phyloP scores from a whole-genome alignment of 2,329 filamentous ascomycete genomes.

The Fusarium hainanense region DNA sequence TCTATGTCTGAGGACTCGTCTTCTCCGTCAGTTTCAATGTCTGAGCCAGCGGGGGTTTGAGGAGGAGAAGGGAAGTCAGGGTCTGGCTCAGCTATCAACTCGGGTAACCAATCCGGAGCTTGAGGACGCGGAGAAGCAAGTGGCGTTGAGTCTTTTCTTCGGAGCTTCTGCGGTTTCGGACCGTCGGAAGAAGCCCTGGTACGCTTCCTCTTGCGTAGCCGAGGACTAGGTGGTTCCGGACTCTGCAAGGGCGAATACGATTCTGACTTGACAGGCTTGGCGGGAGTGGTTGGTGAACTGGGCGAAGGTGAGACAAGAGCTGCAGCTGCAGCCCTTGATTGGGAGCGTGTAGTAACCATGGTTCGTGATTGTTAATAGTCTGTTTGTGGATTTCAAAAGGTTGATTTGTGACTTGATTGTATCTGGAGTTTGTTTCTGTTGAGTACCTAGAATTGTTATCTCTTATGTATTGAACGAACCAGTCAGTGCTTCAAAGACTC shows the following conservation, averaged over 20 bases:
- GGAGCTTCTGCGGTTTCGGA: slow-evolving; percentile 10
- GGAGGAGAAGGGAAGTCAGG: neutral
- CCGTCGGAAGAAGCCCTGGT: neutral
- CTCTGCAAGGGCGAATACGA: neutral
- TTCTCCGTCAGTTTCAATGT: neutral
- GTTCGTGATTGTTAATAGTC: neutral
- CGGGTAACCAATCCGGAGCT: neutral
- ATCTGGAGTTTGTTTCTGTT: neutral
- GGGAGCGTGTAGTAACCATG: slow-evolving; percentile 14
- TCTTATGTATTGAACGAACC: neutral
- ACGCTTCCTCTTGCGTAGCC: slow-evolving; percentile 8
- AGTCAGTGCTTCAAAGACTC: neutral
- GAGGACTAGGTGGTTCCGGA: neutral
- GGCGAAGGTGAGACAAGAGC: neutral
- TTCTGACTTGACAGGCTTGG: no score
- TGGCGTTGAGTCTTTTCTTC: neutral
- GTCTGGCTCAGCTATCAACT: neutral
- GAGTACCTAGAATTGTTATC: neutral
- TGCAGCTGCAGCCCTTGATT: neutral
- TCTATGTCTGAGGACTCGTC: neutral
- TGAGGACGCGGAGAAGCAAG: neutral
- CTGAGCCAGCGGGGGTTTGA: neutral
- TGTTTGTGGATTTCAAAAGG: neutral
- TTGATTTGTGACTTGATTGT: neutral
- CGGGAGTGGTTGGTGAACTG: neutral